Conservation (phyloP, 2,329 filamentous ascomycete species). For the Paraconiothyrium sp. region DNA sequence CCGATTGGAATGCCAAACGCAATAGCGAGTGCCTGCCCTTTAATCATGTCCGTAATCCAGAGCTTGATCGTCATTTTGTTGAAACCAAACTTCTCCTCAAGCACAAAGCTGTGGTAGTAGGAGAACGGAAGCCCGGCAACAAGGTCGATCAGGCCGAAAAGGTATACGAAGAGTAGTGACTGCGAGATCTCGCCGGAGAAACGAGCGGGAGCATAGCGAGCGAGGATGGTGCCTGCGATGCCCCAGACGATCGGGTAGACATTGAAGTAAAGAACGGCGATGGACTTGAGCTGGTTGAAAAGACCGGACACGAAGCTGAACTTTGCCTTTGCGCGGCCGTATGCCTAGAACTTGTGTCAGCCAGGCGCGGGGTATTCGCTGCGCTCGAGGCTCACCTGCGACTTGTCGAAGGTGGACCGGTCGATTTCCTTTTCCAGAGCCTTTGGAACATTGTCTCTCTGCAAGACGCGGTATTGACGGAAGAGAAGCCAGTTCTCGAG, state of each 20-base stretch:
- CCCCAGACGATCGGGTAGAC: slow-evolving; percentile 91
- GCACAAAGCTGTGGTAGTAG: slow-evolving; percentile 93
- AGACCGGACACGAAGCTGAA: slow-evolving; percentile 84
- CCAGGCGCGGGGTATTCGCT: slow-evolving; percentile 17
- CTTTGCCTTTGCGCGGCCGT: slow-evolving; percentile 94
- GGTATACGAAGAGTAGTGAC: slow-evolving; percentile 89
- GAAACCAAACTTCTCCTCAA: slow-evolving; percentile 98
- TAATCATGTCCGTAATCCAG: slow-evolving; percentile 90
- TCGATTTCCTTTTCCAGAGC: slow-evolving; percentile 89
- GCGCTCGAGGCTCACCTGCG: slow-evolving; percentile 65
- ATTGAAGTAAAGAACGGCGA: slow-evolving; percentile 89
- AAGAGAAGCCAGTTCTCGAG: slow-evolving; percentile 90
- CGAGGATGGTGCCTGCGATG: slow-evolving; percentile 77
- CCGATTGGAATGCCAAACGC: slow-evolving; percentile 87
- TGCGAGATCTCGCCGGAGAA: slow-evolving; percentile 94
- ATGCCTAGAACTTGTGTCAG: slow-evolving; percentile 64
- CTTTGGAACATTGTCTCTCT: slow-evolving; percentile 81
- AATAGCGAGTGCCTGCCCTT: slow-evolving; percentile 83
- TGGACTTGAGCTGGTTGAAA: slow-evolving; percentile 86
- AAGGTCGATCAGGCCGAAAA: slow-evolving; percentile 84
- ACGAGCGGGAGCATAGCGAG: slow-evolving; percentile 76
- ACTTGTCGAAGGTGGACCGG: slow-evolving; percentile 91
- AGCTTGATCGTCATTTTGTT: slow-evolving; percentile 95
- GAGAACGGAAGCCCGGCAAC: slow-evolving; percentile 80
- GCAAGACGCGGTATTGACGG: slow-evolving; percentile 88